Evolutionary conservation across 768 basidiomycete species (phyloP).

Genomic region (Podaxis sp.): DNA sequence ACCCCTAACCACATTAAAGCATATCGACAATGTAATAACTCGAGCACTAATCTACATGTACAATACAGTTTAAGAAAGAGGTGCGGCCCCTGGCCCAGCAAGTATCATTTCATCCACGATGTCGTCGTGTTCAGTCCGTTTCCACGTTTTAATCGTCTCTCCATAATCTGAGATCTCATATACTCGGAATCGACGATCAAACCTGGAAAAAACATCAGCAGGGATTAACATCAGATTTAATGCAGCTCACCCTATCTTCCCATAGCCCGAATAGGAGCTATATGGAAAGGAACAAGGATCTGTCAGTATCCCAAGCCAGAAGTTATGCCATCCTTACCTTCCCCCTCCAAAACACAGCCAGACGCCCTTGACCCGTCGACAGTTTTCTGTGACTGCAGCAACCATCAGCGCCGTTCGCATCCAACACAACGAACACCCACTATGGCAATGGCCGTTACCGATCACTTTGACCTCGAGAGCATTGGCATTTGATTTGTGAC

Average conservation of each 20-base stretch:
- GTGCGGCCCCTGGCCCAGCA: slow-evolving; percentile 25
- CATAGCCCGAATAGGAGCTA: slow-evolving; percentile 82
- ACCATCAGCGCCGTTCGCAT: neutral
- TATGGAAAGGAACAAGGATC: neutral
- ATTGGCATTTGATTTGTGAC: slow-evolving; percentile 47
- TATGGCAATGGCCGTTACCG: slow-evolving; percentile 88
- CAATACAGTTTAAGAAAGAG: slow-evolving; percentile 4
- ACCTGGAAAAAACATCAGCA: slow-evolving; percentile 41
- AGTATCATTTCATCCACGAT: slow-evolving; percentile 66
- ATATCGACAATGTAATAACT: neutral
- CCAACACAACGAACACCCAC: slow-evolving; percentile 38
- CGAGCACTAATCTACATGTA: slow-evolving; percentile 1
- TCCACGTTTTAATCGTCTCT: slow-evolving; percentile 88
- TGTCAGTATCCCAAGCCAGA: neutral
- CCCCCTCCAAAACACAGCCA: slow-evolving; percentile 94
- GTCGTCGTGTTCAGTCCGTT: slow-evolving; percentile 72
- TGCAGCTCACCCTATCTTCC: slow-evolving; percentile 63
- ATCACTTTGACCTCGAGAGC: slow-evolving; percentile 82
- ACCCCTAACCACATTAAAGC: neutral
- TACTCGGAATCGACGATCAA: slow-evolving; percentile 88
- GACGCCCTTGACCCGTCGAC: slow-evolving; percentile 78
- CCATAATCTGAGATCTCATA: slow-evolving; percentile 89
- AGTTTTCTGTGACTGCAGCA: slow-evolving; percentile 78
- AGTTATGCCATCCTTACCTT: slow-evolving; percentile 47
- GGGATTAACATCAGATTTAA: neutral